Base-by-base conservation (phyloP, 306 rosid genomes). In the Rosa multiflora region DNA sequence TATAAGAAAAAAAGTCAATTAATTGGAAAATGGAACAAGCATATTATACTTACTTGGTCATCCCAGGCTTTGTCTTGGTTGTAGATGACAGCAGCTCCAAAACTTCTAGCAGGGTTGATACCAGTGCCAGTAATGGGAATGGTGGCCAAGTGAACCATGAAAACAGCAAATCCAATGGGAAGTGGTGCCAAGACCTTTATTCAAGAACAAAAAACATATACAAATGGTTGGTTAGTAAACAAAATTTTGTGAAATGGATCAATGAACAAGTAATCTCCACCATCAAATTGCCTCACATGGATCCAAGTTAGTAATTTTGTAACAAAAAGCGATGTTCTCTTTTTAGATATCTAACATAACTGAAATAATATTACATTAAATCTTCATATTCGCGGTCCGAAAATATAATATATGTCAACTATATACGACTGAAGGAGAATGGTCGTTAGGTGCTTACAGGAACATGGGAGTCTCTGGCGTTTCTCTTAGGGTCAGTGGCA, bases 101-200 rank as follows among this genome's bases (percentile, higher is more conserved):
- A 90, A 70, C 98, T 94, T 66, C 98, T 94, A 3, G 98, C 98
- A 0, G 98, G 98, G 92, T 94, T 94, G 74, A 94, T 94, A 6
- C 98, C 98, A 35, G 98, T 94, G 0, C 98, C 98, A 2, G 98
- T 94, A 42, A 94, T 85, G 37, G 97, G 98, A 71, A 94, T 94
- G 35, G 98, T 94, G 15, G 94, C 98, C 86, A 94, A 86, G 83
- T 94, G 98, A 79, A 94, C 98, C 90, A 94, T 94, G 92, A 94
- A 94, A 62, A 94, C 98, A 26, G 98, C 98, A 62, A 94, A 94
- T 10, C 98, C 98, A 77, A 94, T 94, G 1, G 98, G 98, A 21
- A 94, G 96, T 61, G 98, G 98, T n/a, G 98, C 98, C 88, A 94
- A 85, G 0, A 94, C 98, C 98, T 93, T 47, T 3, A 63, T 63